Percentiles rank a stretch among this genome's conserved stretches.
Conservation (phyloP, 1,284 basidiomycete species). For the Trichosporon asahii region DNA sequence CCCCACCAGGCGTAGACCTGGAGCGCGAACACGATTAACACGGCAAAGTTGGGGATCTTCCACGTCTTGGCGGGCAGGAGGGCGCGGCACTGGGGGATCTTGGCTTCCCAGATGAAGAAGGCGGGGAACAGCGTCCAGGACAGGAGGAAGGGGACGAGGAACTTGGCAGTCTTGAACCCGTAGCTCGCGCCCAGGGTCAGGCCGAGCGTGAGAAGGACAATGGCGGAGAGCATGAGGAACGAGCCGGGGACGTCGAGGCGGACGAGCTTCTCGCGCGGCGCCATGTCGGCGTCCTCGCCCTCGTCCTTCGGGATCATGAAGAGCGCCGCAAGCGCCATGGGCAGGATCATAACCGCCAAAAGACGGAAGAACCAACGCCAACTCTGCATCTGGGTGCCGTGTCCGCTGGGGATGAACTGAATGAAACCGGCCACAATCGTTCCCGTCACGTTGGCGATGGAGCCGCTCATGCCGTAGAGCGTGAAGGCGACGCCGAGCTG, state of each 20-base stretch:
- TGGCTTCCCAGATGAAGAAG: constrained; percentile 40
- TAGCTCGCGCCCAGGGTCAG: constrained; percentile 45
- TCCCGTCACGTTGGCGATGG: constrained; percentile 44
- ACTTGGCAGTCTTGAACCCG: constrained; percentile 42
- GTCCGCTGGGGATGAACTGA: constrained; percentile 44
- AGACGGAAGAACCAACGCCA: constrained; percentile 46
- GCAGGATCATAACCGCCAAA: constrained; percentile 31
- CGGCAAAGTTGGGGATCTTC: constrained; percentile 44
- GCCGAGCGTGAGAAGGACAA: constrained; percentile 46
- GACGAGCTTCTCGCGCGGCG: constrained; percentile 14
- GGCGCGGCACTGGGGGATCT: constrained; percentile 36
- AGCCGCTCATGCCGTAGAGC: constrained; percentile 45
- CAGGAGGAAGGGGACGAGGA: constrained; percentile 49
- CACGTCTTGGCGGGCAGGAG: constrained; percentile 43
- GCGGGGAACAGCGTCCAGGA: constrained; percentile 37
- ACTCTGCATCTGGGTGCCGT: constrained; percentile 36
- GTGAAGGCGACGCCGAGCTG: constrained; percentile 43
- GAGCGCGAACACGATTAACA: constrained; percentile 40
- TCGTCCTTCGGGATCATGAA: constrained; percentile 31
- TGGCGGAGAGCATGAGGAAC: constrained; percentile 36
- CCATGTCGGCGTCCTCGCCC: constrained; percentile 19
- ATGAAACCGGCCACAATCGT: constrained; percentile 44
- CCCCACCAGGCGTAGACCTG: constrained; percentile 46
- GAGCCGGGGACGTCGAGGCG: constrained; percentile 43
- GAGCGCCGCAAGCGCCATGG: constrained; percentile 29